Conservation (phyloP, 2,329 filamentous ascomycete species). For the Beauveria brongniartii region DNA sequence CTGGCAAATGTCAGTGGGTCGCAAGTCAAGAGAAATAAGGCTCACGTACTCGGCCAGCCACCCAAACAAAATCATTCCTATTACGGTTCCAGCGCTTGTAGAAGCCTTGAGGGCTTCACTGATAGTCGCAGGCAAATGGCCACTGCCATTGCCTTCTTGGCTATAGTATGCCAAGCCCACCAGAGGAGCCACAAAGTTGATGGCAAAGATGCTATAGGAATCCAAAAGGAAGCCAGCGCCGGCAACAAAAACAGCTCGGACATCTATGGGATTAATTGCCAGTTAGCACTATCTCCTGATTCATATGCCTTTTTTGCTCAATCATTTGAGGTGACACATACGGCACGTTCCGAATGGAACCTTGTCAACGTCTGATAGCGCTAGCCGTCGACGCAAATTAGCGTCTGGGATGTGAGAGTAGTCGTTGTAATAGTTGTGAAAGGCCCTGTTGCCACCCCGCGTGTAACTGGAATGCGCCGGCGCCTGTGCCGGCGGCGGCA, state of each 20-base stretch:
- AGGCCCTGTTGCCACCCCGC: conserved; percentile 57
- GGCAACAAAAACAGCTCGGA: conserved; percentile 66
- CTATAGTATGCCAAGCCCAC: conserved; percentile 72
- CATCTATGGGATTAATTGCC: conserved; percentile 31
- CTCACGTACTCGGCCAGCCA: conserved; percentile 57
- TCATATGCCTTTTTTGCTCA: neutral
- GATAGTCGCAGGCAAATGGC: conserved; percentile 52
- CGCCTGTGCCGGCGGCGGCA: conserved; percentile 32
- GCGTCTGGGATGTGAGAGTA: conserved; percentile 59
- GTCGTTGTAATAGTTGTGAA: conserved; percentile 68
- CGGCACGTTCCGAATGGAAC: conserved; percentile 67
- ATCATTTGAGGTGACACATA: conserved; percentile 19
- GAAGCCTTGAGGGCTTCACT: conserved; percentile 75
- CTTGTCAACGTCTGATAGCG: conserved; percentile 73
- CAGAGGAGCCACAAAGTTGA: conserved; percentile 64
- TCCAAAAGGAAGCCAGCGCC: conserved; percentile 81
- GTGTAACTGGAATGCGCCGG: conserved; percentile 31
- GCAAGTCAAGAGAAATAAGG: neutral
- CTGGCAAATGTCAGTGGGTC: conserved; percentile 15
- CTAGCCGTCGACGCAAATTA: conserved; percentile 67
- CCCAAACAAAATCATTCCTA: conserved; percentile 72
- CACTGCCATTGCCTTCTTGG: conserved; percentile 37
- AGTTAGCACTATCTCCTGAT: neutral
- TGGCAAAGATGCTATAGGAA: conserved; percentile 75
- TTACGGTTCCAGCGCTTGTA: conserved; percentile 68